Conservation (phyloP, 208 protist genomes). For the Herpetomonas muscarum region DNA sequence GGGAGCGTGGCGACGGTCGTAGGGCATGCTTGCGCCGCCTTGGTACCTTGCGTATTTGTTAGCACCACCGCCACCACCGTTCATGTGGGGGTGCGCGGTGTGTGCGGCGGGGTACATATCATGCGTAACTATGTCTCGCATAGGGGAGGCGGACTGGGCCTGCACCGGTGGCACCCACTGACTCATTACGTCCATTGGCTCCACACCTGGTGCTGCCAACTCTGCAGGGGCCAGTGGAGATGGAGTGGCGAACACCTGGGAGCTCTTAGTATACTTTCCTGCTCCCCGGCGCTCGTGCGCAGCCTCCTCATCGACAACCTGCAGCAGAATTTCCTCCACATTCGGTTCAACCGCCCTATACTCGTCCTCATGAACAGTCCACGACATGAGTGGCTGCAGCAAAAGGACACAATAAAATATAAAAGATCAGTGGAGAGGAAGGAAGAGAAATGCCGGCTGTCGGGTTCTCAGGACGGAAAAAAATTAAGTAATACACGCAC, state of each 20-base stretch:
- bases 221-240: slow-evolving; percentile 37
- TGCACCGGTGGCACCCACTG: slow-evolving; percentile 27
- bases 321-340: slow-evolving; percentile 41
- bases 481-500: slow-evolving; percentile 8
- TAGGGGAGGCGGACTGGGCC: slow-evolving; percentile 27
- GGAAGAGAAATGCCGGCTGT: neutral
- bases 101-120: slow-evolving; percentile 15
- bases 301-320: slow-evolving; percentile 37
- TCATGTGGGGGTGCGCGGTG: slow-evolving; percentile 16
- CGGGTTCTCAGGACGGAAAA: slow-evolving; percentile 3
- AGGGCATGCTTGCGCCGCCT: slow-evolving; percentile 5
- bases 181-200: slow-evolving; percentile 24
- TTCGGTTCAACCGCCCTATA: slow-evolving; percentile 53
- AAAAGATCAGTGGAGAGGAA: neutral
- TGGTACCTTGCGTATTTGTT: slow-evolving; percentile 9
- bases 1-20: slow-evolving; percentile 12
- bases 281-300: slow-evolving; percentile 17
- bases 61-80: neutral
- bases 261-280: slow-evolving; percentile 73
- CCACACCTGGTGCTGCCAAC: slow-evolving; percentile 32
- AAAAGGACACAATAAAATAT: too few relatives aligned
- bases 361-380: slow-evolving; percentile 86
- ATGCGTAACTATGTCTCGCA: slow-evolving; percentile 7
- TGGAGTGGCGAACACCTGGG: slow-evolving; percentile 65
- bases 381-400: too few relatives aligned